Evolutionary conservation across 2,329 filamentous ascomycete species (phyloP).

Genomic region (Allantophomopsis cytisporea): DNA sequence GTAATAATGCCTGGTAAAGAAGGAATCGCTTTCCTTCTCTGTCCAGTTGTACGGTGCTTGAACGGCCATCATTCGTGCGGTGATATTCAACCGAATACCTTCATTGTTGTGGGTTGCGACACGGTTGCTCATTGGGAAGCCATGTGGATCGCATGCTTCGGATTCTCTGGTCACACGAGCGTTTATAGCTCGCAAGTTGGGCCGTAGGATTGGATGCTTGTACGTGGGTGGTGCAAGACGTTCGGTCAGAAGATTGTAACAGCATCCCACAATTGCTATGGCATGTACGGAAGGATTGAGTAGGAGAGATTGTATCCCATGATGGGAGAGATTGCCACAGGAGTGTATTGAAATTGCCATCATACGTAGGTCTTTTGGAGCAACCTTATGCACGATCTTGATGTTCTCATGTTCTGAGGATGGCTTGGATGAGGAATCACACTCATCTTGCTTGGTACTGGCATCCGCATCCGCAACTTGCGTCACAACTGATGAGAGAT

Average conservation of each 20-base stretch:
- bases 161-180: slow-evolving; percentile 58
- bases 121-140: slow-evolving; percentile 80
- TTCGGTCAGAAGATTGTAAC: slow-evolving; percentile 93
- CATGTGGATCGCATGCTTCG: slow-evolving; percentile 68
- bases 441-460: neutral
- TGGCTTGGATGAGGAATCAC: neutral
- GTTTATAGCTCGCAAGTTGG: slow-evolving; percentile 50
- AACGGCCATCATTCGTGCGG: slow-evolving; percentile 94
- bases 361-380: slow-evolving; percentile 30
- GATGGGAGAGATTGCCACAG: slow-evolving; percentile 93
- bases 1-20: slow-evolving; percentile 90
- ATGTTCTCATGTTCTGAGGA: neutral
- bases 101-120: slow-evolving; percentile 41
- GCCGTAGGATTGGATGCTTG: slow-evolving; percentile 67
- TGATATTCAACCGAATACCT: slow-evolving; percentile 83
- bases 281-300: slow-evolving; percentile 74
- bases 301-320: slow-evolving; percentile 74
- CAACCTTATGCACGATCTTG: slow-evolving; percentile 7
- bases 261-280: slow-evolving; percentile 95
- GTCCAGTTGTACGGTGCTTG: slow-evolving; percentile 94
- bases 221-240: slow-evolving; percentile 75
- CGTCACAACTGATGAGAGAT: slow-evolving; percentile 53
- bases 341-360: slow-evolving; percentile 95
- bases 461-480: slow-evolving; percentile 37
- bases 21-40: slow-evolving; percentile 62